Conservation (phyloP, 306 rosid species). For the Pachyrhizus erosus region DNA sequence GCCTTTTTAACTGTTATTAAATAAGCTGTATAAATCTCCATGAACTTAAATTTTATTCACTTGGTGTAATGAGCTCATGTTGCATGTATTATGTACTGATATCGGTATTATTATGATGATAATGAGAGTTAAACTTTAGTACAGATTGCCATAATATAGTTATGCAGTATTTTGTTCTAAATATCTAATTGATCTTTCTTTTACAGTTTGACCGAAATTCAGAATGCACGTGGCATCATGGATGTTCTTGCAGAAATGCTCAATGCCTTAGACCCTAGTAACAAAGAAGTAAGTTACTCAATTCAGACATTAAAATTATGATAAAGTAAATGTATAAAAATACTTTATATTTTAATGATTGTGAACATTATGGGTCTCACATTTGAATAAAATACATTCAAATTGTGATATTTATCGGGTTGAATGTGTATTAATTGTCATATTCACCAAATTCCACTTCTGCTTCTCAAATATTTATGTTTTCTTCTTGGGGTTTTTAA, state of each 20-base stretch:
- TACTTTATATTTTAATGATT: not conserved
- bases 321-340: constrained; percentile 21
- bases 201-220: constrained; percentile 87
- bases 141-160: constrained; percentile 11
- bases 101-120: not conserved
- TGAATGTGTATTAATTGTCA: constrained; percentile 16
- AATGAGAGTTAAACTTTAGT: constrained; percentile 10
- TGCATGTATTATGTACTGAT: not conserved
- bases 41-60: not conserved
- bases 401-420: constrained; percentile 2
- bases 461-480: not conserved
- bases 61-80: not conserved
- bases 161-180: constrained; percentile 20
- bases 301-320: constrained; percentile 31
- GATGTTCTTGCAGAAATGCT: constrained; percentile 97
- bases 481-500: not conserved
- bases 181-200: constrained; percentile 29
- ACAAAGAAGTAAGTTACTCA: constrained; percentile 72
- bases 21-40: constrained; percentile 18
- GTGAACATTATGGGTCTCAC: not conserved
- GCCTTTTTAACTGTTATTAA: not conserved
- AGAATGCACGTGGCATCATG: constrained; percentile 97
- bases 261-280: constrained; percentile 82
- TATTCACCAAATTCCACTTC: not conserved
- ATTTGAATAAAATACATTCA: constrained; percentile 15